These are phyloP conservation scores for Micromonas commoda DNA, from an alignment of 139 green algal species.

Conservation along the genomic window DNA sequence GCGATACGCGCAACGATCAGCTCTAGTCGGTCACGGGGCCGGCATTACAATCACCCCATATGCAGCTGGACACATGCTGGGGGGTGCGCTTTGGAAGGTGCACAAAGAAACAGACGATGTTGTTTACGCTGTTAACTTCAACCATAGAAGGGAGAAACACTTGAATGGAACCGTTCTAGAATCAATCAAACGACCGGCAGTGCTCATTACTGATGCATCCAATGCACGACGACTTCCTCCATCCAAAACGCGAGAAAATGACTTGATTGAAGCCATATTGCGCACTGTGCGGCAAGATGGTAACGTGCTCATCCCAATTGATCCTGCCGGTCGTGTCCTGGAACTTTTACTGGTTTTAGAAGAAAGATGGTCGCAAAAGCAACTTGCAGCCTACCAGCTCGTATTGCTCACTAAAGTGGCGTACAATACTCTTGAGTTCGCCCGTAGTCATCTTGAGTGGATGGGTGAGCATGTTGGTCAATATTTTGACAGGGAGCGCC, in stretches of 20 bases:
- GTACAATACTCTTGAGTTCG: constrained; percentile 62
- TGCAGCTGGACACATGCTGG: constrained; percentile 72
- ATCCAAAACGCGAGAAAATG: neutral
- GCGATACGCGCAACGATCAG: constrained; percentile 1
- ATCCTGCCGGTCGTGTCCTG: constrained; percentile 75
- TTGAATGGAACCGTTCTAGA: constrained; percentile 56
- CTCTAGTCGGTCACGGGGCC: constrained; percentile 11
- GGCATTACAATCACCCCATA: constrained; percentile 67
- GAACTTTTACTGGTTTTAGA: constrained; percentile 72
- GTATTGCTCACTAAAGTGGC: constrained; percentile 60
- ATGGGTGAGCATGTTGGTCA: constrained; percentile 60
- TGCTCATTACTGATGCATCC: constrained; percentile 65
- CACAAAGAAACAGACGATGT: constrained; percentile 62
- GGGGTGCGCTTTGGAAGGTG: constrained; percentile 79
- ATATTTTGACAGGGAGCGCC: constrained; percentile 50
- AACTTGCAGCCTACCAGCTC: constrained; percentile 54
- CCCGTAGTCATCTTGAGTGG: constrained; percentile 73
- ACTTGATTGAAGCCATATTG: constrained; percentile 5
- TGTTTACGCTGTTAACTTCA: constrained; percentile 83
- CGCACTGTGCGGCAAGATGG: constrained; percentile 46
- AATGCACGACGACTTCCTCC: constrained; percentile 24
- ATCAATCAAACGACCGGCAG: constrained; percentile 52
- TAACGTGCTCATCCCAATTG: constrained; percentile 81
- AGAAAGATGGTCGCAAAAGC: neutral
- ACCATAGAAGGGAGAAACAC: constrained; percentile 74